Evolutionary conservation across 257 asterid genomes (phyloP), one percentile per base, ranked within the genome.

Genomic region (Voacanga thouarsii): DNA sequence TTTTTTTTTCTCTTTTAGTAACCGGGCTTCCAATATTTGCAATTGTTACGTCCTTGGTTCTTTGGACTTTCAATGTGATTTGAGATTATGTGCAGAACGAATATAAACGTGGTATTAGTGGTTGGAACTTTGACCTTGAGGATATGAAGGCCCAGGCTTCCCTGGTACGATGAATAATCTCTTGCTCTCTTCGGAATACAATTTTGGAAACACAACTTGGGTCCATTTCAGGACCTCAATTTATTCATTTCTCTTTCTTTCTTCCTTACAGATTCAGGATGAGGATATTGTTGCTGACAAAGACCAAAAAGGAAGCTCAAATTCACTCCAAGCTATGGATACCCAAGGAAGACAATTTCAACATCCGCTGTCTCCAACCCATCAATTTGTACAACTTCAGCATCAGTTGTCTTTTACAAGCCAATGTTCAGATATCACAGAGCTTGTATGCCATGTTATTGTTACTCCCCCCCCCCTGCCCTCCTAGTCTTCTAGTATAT

Each of bases 141-240:
- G 92, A 90, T 83, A 61, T 88, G 84, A 90, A 88, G 85, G 91
- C 89, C 49, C 92, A 90, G 81, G 95, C 95, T 75, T 83, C 91
- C 64, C 80, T 87, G 90, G 95, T 90, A 87, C 41, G 44, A 41
- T 69, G 44, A 24, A n/a, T n/a, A 47, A 5, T 60, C 72, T 21
- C 19, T 33, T 73, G 19, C 47, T 83, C 26, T 73, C 57, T 81
- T 77, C 80, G 66, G 39, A 45, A 15, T 55, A 33, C 33, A 10
- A 6, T 11, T 6, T 26, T 69, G 49, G 14, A 41, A 43, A 59
- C 43, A 50, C 12, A 24, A 23, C 37, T 53, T 7, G 30, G 61
- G 8, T 70, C 30, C 21, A 2, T 33, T 75, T 49, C 51, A 59
- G 33, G 53, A 19, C 8, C 41, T 50, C 9, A 59, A 55, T 61